Evolutionary conservation across 805 yeast genomes (phyloP).

Genomic region (Saturnispora kantuleensis): DNA sequence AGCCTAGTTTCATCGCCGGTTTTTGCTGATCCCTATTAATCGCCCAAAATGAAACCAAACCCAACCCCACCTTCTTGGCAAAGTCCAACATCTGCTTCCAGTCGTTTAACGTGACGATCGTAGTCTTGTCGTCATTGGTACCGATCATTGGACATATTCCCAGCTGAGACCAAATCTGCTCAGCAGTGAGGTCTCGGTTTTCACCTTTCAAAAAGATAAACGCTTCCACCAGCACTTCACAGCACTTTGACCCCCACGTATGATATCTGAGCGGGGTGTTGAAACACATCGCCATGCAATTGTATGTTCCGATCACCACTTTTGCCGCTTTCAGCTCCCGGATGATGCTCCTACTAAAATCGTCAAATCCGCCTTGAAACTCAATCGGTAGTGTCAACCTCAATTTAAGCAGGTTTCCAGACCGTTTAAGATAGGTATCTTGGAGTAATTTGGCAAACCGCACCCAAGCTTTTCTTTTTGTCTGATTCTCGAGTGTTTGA

Average conservation of each 20-base stretch:
- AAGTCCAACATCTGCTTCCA: conserved; percentile 18
- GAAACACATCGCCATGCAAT: conserved; percentile 27
- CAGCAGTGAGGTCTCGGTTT: not conserved
- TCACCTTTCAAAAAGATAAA: not conserved
- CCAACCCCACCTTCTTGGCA: conserved; percentile 15
- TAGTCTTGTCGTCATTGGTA: conserved; percentile 21
- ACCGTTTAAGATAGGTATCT: not conserved
- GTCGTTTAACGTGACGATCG: conserved; percentile 18
- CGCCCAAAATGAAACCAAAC: conserved; percentile 25
- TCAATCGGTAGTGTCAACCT: conserved; percentile 25
- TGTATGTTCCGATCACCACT: conserved; percentile 14
- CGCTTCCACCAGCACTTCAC: conserved; percentile 16
- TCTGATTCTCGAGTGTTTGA: conserved; percentile 9
- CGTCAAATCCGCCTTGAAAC: conserved; percentile 18
- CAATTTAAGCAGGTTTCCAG: conserved; percentile 3
- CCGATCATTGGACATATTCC: conserved; percentile 30
- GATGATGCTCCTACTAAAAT: conserved; percentile 13
- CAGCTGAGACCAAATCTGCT: conserved; percentile 17
- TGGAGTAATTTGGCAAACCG: conserved; percentile 1
- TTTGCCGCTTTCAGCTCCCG: conserved; percentile 7
- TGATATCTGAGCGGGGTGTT: conserved; percentile 17
- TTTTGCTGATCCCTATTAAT: conserved; percentile 25
- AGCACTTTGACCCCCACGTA: conserved; percentile 24
- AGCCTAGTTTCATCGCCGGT: conserved; percentile 1
- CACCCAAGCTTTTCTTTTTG: conserved; percentile 11